phyloP scores from a whole-genome alignment of 805 yeast genomes.

The Zygotorulaspora danielsina region DNA sequence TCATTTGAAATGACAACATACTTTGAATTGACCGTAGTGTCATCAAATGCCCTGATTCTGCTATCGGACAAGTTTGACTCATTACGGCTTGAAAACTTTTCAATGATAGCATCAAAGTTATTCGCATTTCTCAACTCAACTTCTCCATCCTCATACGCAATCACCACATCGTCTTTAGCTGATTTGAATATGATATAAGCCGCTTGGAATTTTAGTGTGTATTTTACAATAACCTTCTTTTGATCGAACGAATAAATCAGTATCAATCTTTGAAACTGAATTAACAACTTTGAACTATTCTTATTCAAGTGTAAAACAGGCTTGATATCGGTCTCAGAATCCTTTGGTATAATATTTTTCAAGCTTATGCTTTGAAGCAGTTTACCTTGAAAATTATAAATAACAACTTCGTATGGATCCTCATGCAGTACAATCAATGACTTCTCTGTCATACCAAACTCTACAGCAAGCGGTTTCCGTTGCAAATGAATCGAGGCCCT shows the following conservation, averaged over 20 bases:
- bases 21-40: conserved; percentile 14
- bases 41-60: conserved; percentile 9
- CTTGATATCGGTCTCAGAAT: conserved; percentile 4
- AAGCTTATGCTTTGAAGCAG: conserved; percentile 25
- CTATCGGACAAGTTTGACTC: background rate
- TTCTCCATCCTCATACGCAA: conserved; percentile 23
- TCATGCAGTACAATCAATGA: conserved; percentile 26
- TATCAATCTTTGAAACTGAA: conserved; percentile 24
- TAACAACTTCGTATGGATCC: conserved; percentile 23
- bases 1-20: conserved; percentile 21
- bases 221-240: conserved; percentile 23
- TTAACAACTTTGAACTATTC: conserved; percentile 30
- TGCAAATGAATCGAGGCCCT: conserved; percentile 13
- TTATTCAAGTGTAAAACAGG: conserved; percentile 24
- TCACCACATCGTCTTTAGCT: conserved; percentile 15
- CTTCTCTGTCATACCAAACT: conserved; percentile 34
- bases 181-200: conserved; percentile 16
- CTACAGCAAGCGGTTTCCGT: conserved; percentile 16
- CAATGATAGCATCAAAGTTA: conserved; percentile 13
- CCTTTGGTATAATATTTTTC: conserved; percentile 12
- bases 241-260: conserved; percentile 34
- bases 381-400: conserved; percentile 31
- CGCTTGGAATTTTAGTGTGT: conserved; percentile 12
- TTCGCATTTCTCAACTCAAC: conserved; percentile 27
- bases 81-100: background rate